phyloP scores from a whole-genome alignment of 2,329 filamentous ascomycete species.

The Rutstroemia sp. region DNA sequence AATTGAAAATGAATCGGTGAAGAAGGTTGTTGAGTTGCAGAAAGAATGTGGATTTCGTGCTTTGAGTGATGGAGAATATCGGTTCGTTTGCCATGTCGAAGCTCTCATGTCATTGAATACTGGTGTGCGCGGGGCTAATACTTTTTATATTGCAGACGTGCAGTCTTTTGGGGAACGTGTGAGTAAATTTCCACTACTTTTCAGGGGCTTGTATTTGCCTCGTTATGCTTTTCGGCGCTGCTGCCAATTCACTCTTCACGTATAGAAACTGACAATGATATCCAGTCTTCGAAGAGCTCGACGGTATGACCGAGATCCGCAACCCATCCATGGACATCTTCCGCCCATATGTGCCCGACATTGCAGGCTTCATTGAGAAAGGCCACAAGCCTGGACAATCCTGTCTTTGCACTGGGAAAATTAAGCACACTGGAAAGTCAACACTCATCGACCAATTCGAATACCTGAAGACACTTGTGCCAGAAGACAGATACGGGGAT shows the following conservation, averaged over 20 bases:
- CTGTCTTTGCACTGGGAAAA: constrained; percentile 39
- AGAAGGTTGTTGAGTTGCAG: constrained; percentile 51
- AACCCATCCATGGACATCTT: constrained; percentile 31
- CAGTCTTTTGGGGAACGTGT: constrained; percentile 26
- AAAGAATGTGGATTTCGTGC: constrained; percentile 48
- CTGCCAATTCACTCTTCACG: background rate
- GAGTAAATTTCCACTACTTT: no score
- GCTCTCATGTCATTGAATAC: background rate
- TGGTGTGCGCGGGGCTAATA: background rate
- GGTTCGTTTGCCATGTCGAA: background rate
- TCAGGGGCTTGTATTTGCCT: no score
- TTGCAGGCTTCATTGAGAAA: constrained; percentile 35
- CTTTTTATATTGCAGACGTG: constrained; percentile 13
- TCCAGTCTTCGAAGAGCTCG: constrained; percentile 25
- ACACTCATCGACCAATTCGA: constrained; percentile 49
- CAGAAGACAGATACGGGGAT: constrained; percentile 53
- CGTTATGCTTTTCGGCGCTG: constrained; percentile 20
- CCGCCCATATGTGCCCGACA: constrained; percentile 34
- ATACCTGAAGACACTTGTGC: constrained; percentile 50
- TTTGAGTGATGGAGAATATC: constrained; percentile 52
- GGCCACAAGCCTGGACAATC: constrained; percentile 40
- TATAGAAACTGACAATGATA: background rate
- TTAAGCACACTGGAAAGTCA: constrained; percentile 37
- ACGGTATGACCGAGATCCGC: constrained; percentile 24
- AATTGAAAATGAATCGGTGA: constrained; percentile 50